Conservation (phyloP, 352 stramenopile genomes). For the Phytophthora cactorum region DNA sequence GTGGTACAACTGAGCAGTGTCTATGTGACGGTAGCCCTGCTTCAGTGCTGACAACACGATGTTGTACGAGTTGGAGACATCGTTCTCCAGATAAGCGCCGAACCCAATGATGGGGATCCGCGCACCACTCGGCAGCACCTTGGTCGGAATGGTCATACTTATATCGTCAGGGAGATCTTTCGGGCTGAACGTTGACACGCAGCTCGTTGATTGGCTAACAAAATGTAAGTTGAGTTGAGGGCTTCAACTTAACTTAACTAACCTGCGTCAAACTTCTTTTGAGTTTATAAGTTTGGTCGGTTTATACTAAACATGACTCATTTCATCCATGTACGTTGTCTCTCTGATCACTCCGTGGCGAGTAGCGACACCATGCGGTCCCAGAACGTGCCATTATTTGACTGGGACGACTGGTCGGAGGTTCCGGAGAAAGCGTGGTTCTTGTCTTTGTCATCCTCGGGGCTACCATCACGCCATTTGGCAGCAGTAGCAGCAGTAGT, state of each 20-base stretch:
- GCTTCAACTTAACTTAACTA: no score
- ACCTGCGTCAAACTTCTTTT: no score
- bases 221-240: no score
- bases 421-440: slow-evolving; percentile 32
- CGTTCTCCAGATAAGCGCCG: slow-evolving; percentile 58
- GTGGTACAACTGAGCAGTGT: slow-evolving; percentile 87
- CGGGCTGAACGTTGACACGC: slow-evolving; percentile 2
- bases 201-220: neutral
- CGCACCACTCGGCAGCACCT: slow-evolving; percentile 49
- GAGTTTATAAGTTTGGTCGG: no score
- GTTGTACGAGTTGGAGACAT: slow-evolving; percentile 60
- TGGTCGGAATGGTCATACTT: slow-evolving; percentile 31
- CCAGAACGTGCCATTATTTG: slow-evolving; percentile 51
- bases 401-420: slow-evolving; percentile 46
- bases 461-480: slow-evolving; percentile 46
- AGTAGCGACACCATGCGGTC: slow-evolving; percentile 53
- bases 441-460: slow-evolving; percentile 19
- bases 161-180: slow-evolving; percentile 20
- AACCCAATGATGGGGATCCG: slow-evolving; percentile 61
- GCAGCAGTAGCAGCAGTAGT: slow-evolving; percentile 27
- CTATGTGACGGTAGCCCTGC: slow-evolving; percentile 90
- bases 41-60: slow-evolving; percentile 61
- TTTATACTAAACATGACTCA: slow-evolving; percentile 16
- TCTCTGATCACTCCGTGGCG: slow-evolving; percentile 20
- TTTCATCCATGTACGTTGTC: slow-evolving; percentile 1